phyloP scores from a whole-genome alignment of 179 eudicot genomes.

The Corrigiola litoralis region DNA sequence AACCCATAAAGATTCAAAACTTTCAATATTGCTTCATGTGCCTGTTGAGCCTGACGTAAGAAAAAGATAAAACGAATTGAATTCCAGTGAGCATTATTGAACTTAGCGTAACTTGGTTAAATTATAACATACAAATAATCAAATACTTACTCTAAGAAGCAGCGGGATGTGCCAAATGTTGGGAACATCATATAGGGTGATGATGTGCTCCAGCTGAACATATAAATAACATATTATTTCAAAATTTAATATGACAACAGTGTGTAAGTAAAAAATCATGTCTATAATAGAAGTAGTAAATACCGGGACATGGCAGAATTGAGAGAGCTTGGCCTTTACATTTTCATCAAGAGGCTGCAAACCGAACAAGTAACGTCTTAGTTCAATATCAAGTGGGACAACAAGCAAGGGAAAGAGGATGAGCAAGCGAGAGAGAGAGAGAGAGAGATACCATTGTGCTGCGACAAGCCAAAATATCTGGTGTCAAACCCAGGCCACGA shows the following conservation, averaged over 20 bases:
- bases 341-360: slow-evolving; percentile 61
- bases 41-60: slow-evolving; percentile 70
- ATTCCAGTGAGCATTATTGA: background rate
- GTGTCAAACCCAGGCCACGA: slow-evolving; percentile 42
- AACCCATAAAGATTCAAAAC: slow-evolving; percentile 78
- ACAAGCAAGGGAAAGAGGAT: too few relatives aligned
- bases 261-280: background rate
- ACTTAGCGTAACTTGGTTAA: too few relatives aligned
- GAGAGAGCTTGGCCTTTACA: slow-evolving; percentile 78
- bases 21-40: slow-evolving; percentile 84
- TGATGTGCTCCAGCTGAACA: slow-evolving; percentile 60
- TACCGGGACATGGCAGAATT: slow-evolving; percentile 97
- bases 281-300: background rate
- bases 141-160: slow-evolving; percentile 71
- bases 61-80: slow-evolving; percentile 1
- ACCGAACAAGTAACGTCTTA: background rate
- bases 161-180: slow-evolving; percentile 96
- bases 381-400: background rate
- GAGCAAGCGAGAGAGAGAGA: background rate
- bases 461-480: slow-evolving; percentile 48
- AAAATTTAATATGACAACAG: background rate
- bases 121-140: background rate
- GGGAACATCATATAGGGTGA: slow-evolving; percentile 84
- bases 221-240: background rate
- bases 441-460: slow-evolving; percentile 31